These are phyloP conservation scores for Pestalotiopsis fici DNA, from an alignment of 2,329 filamentous ascomycete species.

Conservation along the genomic window DNA sequence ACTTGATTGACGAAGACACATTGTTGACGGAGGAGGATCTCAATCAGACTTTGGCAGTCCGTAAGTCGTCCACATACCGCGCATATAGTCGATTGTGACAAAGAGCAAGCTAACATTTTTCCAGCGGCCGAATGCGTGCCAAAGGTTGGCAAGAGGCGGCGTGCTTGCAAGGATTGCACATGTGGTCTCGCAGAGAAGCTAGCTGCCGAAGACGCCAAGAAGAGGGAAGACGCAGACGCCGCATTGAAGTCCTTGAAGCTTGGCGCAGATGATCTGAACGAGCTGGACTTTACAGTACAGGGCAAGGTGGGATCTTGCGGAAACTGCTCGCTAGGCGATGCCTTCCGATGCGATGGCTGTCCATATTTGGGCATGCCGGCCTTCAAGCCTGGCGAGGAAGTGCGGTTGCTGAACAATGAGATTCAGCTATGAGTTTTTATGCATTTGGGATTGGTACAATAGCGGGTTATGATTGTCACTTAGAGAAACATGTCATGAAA, in stretches of 20 bases:
- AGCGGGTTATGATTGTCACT: not conserved
- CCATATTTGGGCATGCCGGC: slow-evolving; percentile 64
- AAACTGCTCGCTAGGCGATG: slow-evolving; percentile 91
- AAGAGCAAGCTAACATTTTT: slow-evolving; percentile 22
- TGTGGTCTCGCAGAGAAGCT: slow-evolving; percentile 87
- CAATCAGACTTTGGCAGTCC: slow-evolving; percentile 73
- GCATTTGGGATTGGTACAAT: not conserved
- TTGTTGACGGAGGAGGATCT: slow-evolving; percentile 86
- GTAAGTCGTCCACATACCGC: slow-evolving; percentile 58
- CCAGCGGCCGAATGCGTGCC: slow-evolving; percentile 82
- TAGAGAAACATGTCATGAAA: not conserved
- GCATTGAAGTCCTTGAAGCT: slow-evolving; percentile 69
- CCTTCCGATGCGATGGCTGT: slow-evolving; percentile 72
- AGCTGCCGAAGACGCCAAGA: slow-evolving; percentile 78
- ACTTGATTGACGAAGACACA: slow-evolving; percentile 88
- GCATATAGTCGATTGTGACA: not conserved
- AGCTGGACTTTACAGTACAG: slow-evolving; percentile 96
- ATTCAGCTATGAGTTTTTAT: slow-evolving; percentile 66
- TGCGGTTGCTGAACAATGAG: slow-evolving; percentile 81
- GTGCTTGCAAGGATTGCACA: slow-evolving; percentile 97
- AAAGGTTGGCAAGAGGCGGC: slow-evolving; percentile 82
- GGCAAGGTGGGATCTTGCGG: slow-evolving; percentile 95
- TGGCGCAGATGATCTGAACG: slow-evolving; percentile 75
- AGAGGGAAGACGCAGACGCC: slow-evolving; percentile 64
- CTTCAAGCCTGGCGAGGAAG: slow-evolving; percentile 96